Base-by-base conservation (phyloP, 1,284 basidiomycete species). In the Baeospora myosura region DNA sequence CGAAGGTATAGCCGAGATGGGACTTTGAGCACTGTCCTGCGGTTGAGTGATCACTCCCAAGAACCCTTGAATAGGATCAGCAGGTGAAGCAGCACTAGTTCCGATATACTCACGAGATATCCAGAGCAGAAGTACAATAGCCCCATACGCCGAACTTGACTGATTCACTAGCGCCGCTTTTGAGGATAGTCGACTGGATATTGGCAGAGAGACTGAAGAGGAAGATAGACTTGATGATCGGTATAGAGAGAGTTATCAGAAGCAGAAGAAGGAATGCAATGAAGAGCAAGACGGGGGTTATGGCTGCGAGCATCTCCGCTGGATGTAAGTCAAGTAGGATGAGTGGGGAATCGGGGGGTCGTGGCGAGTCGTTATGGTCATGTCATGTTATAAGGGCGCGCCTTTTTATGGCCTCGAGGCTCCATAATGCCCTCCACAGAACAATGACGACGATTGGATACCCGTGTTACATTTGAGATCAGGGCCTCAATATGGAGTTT, bases 111-210 rank as follows among this genome's bases (percentile, higher is more conserved):
- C 53, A 74, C 71, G 67, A 62, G 51, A 70, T 59, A 18, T 70
- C 58, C 42, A 73, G 52, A 12, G 61, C 60, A 28, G 70, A 71
- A 23, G 66, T 57, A 56, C 77, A 80, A 54, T 77, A 81, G 25
- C 78, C 78, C 69, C 71, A 81, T 41, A 77, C 66, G 44, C 76
- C 76, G 56, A 79, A 76, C 31, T 57, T 61, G 46, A 68, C 69
- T 33, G 54, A 57, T 12, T 58, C 70, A 17, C 47, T 57, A 16
- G 65, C 67, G 21, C 57, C 56, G 36, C 64, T 58, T 41, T 62
- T 50, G 24, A 70, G 48, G 34, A 69, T 38, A 29, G 57, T 52
- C 3, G 61, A 57, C 18, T 52, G 54, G 44, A 62, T 54, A 38
- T 63, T 54, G 8, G 64, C 66, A n/a, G 62, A 51, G 21, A 78